phyloP scores from a whole-genome alignment of 2,329 filamentous ascomycete species.

The Colletotrichum sp. region DNA sequence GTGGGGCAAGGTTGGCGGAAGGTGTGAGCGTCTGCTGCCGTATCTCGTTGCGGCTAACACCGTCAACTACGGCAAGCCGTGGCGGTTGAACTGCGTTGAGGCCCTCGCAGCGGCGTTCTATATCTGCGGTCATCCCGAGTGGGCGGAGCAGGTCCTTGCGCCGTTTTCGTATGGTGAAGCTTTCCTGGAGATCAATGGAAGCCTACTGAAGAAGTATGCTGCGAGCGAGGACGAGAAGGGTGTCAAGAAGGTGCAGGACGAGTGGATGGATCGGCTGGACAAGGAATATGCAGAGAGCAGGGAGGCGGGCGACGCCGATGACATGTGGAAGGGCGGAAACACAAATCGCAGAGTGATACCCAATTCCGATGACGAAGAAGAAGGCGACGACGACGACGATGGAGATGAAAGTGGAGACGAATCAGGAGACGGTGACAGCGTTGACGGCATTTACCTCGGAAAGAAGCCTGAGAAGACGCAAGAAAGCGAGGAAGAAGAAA shows the following conservation, averaged over 20 bases:
- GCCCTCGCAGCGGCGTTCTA: slow-evolving; percentile 90
- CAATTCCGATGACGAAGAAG: slow-evolving; percentile 62
- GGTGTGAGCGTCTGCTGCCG: slow-evolving; percentile 87
- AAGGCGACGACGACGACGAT: slow-evolving; percentile 51
- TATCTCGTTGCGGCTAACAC: slow-evolving; percentile 97
- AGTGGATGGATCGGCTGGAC: slow-evolving; percentile 90
- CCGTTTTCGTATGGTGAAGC: slow-evolving; percentile 88
- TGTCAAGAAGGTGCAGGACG: slow-evolving; percentile 83
- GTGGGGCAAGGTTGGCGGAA: slow-evolving; percentile 89
- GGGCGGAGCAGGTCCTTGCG: slow-evolving; percentile 83
- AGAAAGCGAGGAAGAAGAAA: slow-evolving; percentile 51
- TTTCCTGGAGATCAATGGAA: slow-evolving; percentile 90
- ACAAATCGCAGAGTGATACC: slow-evolving; percentile 69
- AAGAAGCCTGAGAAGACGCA: slow-evolving; percentile 47
- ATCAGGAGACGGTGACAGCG: slow-evolving; percentile 47
- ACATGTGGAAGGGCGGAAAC: slow-evolving; percentile 92
- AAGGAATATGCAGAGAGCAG: slow-evolving; percentile 85
- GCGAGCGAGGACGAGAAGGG: slow-evolving; percentile 81
- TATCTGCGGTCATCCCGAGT: slow-evolving; percentile 90
- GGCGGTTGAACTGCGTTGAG: slow-evolving; percentile 94
- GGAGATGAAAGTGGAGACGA: slow-evolving; percentile 50
- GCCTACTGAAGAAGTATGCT: slow-evolving; percentile 83
- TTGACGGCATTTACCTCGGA: slow-evolving; percentile 67
- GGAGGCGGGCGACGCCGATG: slow-evolving; percentile 68
- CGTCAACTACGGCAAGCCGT: slow-evolving; percentile 96